Evolutionary conservation across 257 asterid genomes (phyloP).

Genomic region (Solanum chiquidenum): DNA sequence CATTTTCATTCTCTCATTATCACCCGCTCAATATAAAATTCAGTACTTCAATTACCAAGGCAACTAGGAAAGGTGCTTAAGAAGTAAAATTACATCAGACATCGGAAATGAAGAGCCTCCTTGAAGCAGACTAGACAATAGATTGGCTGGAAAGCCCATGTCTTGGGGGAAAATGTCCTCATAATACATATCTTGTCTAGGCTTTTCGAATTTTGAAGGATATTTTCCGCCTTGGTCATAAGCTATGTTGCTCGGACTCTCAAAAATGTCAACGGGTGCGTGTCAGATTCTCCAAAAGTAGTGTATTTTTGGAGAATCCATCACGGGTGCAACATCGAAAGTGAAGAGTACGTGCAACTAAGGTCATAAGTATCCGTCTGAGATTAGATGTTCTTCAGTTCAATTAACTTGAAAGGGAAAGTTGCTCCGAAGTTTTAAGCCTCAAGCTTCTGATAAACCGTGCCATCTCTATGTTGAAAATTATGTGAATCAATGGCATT

Average conservation of each 20-base stretch:
- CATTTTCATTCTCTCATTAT: background rate
- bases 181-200: background rate
- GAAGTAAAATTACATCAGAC: background rate
- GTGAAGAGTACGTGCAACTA: background rate
- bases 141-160: background rate
- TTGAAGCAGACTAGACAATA: background rate
- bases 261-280: too few relatives aligned
- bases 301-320: background rate
- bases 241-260: background rate
- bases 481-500: background rate
- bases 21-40: background rate
- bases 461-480: background rate
- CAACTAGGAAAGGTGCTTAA: background rate
- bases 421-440: background rate
- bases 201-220: background rate
- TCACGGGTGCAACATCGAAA: background rate
- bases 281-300: background rate
- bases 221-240: background rate
- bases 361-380: background rate
- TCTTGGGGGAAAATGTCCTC: background rate
- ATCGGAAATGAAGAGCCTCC: background rate
- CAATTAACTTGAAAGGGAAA: background rate
- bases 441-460: background rate
- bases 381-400: background rate
- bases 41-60: background rate